A percentile compares a stretch with the other conserved stretches of the same genome.
phyloP scores from a whole-genome alignment of 352 stramenopile genomes.

The Phytophthora citricola region DNA sequence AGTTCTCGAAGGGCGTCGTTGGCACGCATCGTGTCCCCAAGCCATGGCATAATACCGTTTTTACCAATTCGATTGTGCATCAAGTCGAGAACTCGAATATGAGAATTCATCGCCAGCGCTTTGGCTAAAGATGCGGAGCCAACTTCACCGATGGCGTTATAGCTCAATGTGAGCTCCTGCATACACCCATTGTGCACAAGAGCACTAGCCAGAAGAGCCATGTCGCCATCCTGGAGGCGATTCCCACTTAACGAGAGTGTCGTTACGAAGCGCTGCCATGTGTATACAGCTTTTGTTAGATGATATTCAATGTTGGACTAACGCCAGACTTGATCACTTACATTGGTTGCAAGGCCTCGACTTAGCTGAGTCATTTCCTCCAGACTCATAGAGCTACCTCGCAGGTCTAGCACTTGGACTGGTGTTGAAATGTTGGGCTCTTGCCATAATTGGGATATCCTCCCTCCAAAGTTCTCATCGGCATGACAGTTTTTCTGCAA shows the following conservation, averaged over 20 bases:
- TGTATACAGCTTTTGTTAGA: background rate
- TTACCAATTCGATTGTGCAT: conserved; percentile 74
- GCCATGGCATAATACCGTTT: conserved; percentile 65
- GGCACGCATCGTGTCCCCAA: conserved; percentile 58
- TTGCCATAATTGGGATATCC: conserved; percentile 4
- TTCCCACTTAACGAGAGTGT: conserved; percentile 73
- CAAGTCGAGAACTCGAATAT: conserved; percentile 60
- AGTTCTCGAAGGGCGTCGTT: conserved; percentile 62
- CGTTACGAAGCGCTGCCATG: conserved; percentile 58
- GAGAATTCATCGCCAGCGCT: conserved; percentile 46
- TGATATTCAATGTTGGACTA: background rate
- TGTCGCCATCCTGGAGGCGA: conserved; percentile 59
- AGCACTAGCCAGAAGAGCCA: conserved; percentile 56
- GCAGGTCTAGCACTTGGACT: conserved; percentile 50
- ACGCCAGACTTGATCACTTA: conserved; percentile 31
- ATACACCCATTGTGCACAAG: conserved; percentile 63
- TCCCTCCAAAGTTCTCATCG: conserved; percentile 14
- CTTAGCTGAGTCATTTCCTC: conserved; percentile 52
- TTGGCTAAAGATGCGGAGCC: conserved; percentile 66
- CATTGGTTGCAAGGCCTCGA: conserved; percentile 55
- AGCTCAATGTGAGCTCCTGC: conserved; percentile 67
- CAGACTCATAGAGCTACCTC: conserved; percentile 57
- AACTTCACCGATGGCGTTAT: conserved; percentile 65
- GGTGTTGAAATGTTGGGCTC: conserved; percentile 4
- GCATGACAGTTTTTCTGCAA: conserved; percentile 9